Conservation (phyloP, 768 basidiomycete genomes). For the Sarcodon aspratus region DNA sequence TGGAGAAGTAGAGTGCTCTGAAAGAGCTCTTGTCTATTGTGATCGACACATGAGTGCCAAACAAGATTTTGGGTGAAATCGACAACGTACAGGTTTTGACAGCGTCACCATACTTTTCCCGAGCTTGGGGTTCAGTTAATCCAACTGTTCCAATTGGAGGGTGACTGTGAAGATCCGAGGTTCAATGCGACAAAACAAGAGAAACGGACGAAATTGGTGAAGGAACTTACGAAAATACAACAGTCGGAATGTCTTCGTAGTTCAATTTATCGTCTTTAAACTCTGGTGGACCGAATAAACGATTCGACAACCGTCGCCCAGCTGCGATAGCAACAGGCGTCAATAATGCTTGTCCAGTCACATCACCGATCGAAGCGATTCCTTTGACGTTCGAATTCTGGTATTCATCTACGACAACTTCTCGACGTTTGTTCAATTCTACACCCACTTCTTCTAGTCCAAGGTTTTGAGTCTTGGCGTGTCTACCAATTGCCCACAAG, state of each 20-base stretch:
- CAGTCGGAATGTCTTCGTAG: constrained; percentile 87
- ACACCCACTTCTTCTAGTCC: constrained; percentile 73
- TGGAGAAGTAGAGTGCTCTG: constrained; percentile 84
- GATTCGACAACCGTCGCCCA: constrained; percentile 78
- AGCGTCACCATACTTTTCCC: constrained; percentile 74
- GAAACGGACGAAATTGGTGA: too few species aligned
- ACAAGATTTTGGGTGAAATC: background rate
- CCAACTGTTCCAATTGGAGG: constrained; percentile 95
- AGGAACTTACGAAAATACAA: constrained; percentile 84
- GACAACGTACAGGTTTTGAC: constrained; percentile 78
- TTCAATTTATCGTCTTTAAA: constrained; percentile 81
- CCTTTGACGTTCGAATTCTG: constrained; percentile 69
- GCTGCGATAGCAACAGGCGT: constrained; percentile 98
- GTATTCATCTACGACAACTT: constrained; percentile 83
- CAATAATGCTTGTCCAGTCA: constrained; percentile 82
- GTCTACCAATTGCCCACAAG: constrained; percentile 92
- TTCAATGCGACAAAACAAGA: background rate
- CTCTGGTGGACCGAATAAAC: constrained; percentile 79
- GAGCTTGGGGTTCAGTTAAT: constrained; percentile 85
- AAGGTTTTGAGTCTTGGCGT: constrained; percentile 65
- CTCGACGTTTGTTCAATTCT: constrained; percentile 65
- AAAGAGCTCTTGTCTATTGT: constrained; percentile 64
- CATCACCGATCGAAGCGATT: constrained; percentile 84
- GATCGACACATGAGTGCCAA: background rate
- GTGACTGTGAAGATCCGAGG: constrained; percentile 41